Evolutionary conservation across 2,329 filamentous ascomycete species (phyloP), one percentile per base, ranked within the genome.

Genomic region (Acrodontium crateriforme): DNA sequence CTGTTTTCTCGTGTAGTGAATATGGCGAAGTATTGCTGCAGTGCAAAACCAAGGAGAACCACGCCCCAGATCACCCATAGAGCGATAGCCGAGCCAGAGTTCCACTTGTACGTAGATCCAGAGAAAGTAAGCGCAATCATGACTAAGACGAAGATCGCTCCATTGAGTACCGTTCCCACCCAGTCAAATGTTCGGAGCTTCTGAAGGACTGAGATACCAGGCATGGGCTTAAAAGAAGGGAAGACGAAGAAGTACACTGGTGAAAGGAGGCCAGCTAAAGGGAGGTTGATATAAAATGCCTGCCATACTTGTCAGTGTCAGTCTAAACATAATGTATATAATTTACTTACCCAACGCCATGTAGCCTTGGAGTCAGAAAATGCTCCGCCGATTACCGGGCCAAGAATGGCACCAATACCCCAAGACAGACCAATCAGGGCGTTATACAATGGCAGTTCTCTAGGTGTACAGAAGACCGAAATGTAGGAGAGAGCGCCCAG

Each of bases 251-350:
- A 14, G 14, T 60, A 55, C 15, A 59, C 51, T 0, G 64, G 59
- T 3, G 56, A 44, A 16, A 54, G 50, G 6, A 56, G 40, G 6
- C 50, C 67, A 1, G 64, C 55, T 25, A 65, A 48, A 18, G 54
- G 44, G 1, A 73, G 52, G 38, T 73, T 74, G 50, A 74, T 63
- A 39, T 74, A 74, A 39, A 67, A 66, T 0, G 54, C 55, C 28
- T 18, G 9, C n/a, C n/a, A 25, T 11, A 19, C 11, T 12, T 20
- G 10, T n/a, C 17, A 18, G 26, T 10, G 31, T 18, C 18, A 16
- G 8, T 8, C n/a, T n/a, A n/a, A n/a, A n/a, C n/a, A n/a, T n/a
- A n/a, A n/a, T n/a, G n/a, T n/a, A n/a, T n/a, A n/a, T n/a, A n/a
- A n/a, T n/a, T n/a, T 3, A 16, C 19, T 24, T 14, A 24, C 25